Evolutionary conservation across 1,139 yeast genomes (phyloP).

Genomic region (Suhomyces bolitotheri): DNA sequence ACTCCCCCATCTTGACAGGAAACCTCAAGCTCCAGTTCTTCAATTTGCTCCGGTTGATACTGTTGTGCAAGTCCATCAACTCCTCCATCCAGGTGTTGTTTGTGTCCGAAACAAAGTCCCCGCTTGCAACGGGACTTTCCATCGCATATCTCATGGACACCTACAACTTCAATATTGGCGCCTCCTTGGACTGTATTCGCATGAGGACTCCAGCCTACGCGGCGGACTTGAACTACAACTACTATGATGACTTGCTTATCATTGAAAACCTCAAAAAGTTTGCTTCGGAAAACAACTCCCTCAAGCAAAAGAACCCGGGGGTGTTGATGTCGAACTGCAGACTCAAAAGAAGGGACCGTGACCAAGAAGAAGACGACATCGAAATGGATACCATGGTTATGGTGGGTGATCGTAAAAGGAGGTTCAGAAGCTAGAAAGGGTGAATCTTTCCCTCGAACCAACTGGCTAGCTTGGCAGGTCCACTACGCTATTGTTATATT

Average conservation of each 20-base stretch:
- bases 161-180: conserved; percentile 37
- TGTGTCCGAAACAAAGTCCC: conserved; percentile 33
- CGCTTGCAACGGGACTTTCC: conserved; percentile 36
- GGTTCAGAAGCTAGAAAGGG: conserved; percentile 10
- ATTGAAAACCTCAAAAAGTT: conserved; percentile 45
- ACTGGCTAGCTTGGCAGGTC: conserved; percentile 2
- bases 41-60: conserved; percentile 39
- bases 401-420: conserved; percentile 14
- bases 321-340: conserved; percentile 35
- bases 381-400: conserved; percentile 9
- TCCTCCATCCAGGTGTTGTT: conserved; percentile 36
- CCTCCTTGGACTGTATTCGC: conserved; percentile 25
- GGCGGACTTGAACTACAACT: conserved; percentile 31
- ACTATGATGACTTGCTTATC: conserved; percentile 44
- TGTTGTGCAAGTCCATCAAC: conserved; percentile 38
- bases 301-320: conserved; percentile 29
- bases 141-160: conserved; percentile 46
- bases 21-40: conserved; percentile 41
- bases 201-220: conserved; percentile 21
- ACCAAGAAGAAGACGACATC: conserved; percentile 16
- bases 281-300: conserved; percentile 32
- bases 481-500: conserved; percentile 1
- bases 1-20: conserved; percentile 43
- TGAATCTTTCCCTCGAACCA: too few relatives aligned
- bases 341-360: conserved; percentile 35